phyloP scores from a whole-genome alignment of 2,329 filamentous ascomycete species.

The Tricladium varicosporioides region DNA sequence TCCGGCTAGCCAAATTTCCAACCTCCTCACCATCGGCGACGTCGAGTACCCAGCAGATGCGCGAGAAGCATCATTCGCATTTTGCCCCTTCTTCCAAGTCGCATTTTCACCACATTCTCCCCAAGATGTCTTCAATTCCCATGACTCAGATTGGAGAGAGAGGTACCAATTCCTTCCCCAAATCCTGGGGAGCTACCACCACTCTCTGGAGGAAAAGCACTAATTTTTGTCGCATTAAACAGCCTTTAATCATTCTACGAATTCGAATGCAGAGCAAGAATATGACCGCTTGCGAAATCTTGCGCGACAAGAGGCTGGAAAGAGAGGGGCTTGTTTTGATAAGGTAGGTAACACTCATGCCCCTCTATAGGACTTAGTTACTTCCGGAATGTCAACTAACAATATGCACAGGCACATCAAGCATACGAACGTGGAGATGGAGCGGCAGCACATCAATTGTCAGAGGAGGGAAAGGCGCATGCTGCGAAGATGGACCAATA shows the following conservation, averaged over 20 bases:
- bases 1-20: too few species aligned
- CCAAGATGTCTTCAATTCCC: conserved; percentile 17
- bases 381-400: conserved; percentile 3
- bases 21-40: too few species aligned
- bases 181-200: conserved; percentile 1
- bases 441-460: conserved; percentile 77
- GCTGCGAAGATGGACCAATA: conserved; percentile 81
- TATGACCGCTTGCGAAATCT: conserved; percentile 88
- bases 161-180: conserved; percentile 19
- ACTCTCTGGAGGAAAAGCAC: not conserved
- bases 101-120: not conserved
- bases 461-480: conserved; percentile 81
- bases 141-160: conserved; percentile 27
- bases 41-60: too few species aligned
- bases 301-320: conserved; percentile 75
- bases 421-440: conserved; percentile 85
- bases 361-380: not conserved
- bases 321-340: conserved; percentile 76
- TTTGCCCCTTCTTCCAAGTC: too few species aligned
- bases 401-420: conserved; percentile 58
- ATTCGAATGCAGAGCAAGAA: conserved; percentile 71
- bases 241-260: conserved; percentile 76
- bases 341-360: conserved; percentile 46
- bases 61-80: too few species aligned
- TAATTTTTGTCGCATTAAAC: conserved; percentile 12